phyloP scores from a whole-genome alignment of 768 basidiomycete species.

The Hysterangium stoloniferum region DNA sequence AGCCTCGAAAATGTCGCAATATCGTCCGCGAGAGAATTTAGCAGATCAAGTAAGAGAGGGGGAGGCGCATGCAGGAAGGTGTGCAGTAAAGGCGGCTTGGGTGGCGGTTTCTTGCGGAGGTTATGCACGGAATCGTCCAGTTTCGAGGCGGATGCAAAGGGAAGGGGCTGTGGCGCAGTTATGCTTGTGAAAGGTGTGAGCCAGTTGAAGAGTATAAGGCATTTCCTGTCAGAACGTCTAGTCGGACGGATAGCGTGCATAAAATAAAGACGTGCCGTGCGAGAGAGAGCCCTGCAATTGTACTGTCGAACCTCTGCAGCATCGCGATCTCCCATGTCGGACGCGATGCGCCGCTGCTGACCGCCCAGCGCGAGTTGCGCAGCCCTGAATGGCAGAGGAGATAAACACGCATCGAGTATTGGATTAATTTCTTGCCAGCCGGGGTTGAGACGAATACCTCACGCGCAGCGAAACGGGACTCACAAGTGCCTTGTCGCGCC shows the following conservation, averaged over 20 bases:
- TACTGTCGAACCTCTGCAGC: slow-evolving; percentile 50
- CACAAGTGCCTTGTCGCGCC: slow-evolving; percentile 82
- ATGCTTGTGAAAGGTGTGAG: slow-evolving; percentile 65
- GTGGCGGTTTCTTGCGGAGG: slow-evolving; percentile 11
- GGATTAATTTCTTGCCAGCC: slow-evolving; percentile 66
- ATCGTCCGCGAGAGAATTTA: slow-evolving; percentile 71
- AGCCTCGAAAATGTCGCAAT: slow-evolving; percentile 64
- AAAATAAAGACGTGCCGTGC: slow-evolving; percentile 43
- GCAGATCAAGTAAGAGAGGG: slow-evolving; percentile 71
- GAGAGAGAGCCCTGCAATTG: slow-evolving; percentile 63
- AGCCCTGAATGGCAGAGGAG: slow-evolving; percentile 49
- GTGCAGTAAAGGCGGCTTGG: slow-evolving; percentile 56
- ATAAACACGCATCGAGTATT: slow-evolving; percentile 73
- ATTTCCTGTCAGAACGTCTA: slow-evolving; percentile 44
- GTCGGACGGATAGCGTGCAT: neutral
- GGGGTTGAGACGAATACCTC: slow-evolving; percentile 5
- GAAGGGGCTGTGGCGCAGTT: slow-evolving; percentile 55
- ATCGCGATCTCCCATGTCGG: slow-evolving; percentile 50
- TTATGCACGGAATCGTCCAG: slow-evolving; percentile 26
- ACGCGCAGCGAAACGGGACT: slow-evolving; percentile 20
- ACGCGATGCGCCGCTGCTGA: slow-evolving; percentile 26
- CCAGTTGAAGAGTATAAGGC: slow-evolving; percentile 81
- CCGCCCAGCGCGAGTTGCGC: neutral
- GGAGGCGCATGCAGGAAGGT: slow-evolving; percentile 74
- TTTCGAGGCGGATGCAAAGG: slow-evolving; percentile 41